Conservation (phyloP, 2,329 filamentous ascomycete genomes). For the Chalaropsis ovoidea region DNA sequence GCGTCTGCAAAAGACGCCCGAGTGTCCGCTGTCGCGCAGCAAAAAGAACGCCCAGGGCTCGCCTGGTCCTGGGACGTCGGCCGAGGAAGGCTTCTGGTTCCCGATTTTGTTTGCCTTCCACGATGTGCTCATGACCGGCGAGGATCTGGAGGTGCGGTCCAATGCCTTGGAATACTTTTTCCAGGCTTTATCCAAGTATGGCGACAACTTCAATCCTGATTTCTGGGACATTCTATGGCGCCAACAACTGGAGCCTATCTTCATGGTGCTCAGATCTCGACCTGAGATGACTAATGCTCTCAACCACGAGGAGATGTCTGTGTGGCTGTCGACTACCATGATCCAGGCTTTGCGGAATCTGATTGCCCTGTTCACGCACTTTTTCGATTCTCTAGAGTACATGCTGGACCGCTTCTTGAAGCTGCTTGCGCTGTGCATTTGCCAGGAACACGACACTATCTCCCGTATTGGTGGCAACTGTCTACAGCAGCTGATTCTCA, state of each 20-base stretch:
- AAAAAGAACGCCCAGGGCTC: constrained; percentile 31
- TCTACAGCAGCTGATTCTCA: constrained; percentile 86
- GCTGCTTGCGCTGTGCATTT: constrained; percentile 88
- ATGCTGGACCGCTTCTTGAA: constrained; percentile 98
- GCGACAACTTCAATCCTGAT: constrained; percentile 78
- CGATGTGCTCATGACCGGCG: constrained; percentile 96
- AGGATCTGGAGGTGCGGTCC: constrained; percentile 90
- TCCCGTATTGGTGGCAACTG: constrained; percentile 97
- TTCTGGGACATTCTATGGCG: constrained; percentile 99
- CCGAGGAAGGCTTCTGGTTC: constrained; percentile 98
- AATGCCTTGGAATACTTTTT: constrained; percentile 93
- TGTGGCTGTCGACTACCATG: constrained; percentile 99
- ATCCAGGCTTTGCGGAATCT: constrained; percentile 96
- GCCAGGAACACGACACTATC: constrained; percentile 97
- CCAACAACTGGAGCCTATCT: constrained; percentile 93
- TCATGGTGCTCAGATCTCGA: constrained; percentile 92
- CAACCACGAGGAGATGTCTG: constrained; percentile 92
- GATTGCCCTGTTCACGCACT: constrained; percentile 97
- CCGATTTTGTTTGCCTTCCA: constrained; percentile 97
- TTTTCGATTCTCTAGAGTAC: constrained; percentile 89
- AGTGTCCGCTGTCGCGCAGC: constrained; percentile 76
- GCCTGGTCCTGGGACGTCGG: constrained; percentile 63
- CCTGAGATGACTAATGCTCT: constrained; percentile 93
- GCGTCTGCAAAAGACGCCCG: constrained; percentile 88
- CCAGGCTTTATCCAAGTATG: constrained; percentile 80